Evolutionary conservation across 495 filamentous ascomycete genomes (phyloP).

Genomic region (Trichocladium uniseriatum): DNA sequence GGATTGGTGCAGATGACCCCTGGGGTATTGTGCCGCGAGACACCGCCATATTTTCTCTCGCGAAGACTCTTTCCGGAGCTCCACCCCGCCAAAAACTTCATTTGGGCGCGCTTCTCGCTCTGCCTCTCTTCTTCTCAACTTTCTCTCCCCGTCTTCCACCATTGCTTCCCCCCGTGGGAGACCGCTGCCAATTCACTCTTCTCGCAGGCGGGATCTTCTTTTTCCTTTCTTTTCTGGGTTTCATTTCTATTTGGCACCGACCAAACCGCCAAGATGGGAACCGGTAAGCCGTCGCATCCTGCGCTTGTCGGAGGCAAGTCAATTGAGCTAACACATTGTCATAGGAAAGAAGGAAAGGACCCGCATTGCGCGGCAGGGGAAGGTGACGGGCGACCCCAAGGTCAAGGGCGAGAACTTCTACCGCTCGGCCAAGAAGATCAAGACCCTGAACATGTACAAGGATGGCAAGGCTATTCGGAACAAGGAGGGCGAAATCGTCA

Average conservation of each 20-base stretch:
- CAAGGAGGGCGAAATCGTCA: slow-evolving; percentile 59
- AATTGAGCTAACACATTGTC: slow-evolving; percentile 1
- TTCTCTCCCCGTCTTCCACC: slow-evolving; percentile 17
- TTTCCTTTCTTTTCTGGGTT: slow-evolving; percentile 2
- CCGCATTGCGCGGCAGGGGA: slow-evolving; percentile 70
- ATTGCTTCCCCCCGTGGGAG: slow-evolving; percentile 14
- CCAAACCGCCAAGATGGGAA: slow-evolving; percentile 59
- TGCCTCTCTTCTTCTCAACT: slow-evolving; percentile 7
- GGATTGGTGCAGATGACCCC: slow-evolving; percentile 4
- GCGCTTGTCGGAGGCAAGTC: too few relatives aligned
- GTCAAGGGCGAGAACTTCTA: slow-evolving; percentile 68
- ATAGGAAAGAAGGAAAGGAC: slow-evolving; percentile 76
- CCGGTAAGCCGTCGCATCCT: slow-evolving; percentile 29
- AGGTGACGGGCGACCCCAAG: slow-evolving; percentile 75
- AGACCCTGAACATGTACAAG: slow-evolving; percentile 78
- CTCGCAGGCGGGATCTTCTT: slow-evolving; percentile 19
- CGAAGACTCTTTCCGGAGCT: slow-evolving; percentile 11
- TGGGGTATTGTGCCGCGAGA: slow-evolving; percentile 12
- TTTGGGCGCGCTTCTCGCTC: slow-evolving; percentile 8
- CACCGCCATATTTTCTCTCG: slow-evolving; percentile 20
- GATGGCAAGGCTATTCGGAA: slow-evolving; percentile 67
- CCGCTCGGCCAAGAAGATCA: slow-evolving; percentile 73
- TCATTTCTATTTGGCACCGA: slow-evolving; percentile 4
- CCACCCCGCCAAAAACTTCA: slow-evolving; percentile 25
- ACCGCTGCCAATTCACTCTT: slow-evolving; percentile 9